phyloP scores from a whole-genome alignment of 768 basidiomycete genomes.

The Xerocomellus chrysenteron region DNA sequence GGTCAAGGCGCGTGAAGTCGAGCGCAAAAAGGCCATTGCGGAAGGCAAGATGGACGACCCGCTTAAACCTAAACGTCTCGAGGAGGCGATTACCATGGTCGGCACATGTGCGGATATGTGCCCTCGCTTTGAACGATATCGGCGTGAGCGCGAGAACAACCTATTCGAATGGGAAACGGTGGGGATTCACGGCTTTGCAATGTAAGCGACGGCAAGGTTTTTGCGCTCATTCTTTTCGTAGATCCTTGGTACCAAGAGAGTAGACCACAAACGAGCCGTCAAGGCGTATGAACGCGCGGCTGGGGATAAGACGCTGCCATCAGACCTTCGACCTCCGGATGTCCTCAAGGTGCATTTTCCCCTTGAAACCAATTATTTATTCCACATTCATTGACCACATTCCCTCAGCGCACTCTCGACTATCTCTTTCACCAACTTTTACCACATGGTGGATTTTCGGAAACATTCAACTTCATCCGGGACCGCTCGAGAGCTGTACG shows the following conservation, averaged over 20 bases:
- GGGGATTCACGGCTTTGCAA: slow-evolving; percentile 26
- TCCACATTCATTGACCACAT: neutral
- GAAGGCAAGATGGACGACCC: slow-evolving; percentile 91
- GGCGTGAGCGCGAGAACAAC: slow-evolving; percentile 86
- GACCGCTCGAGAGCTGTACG: slow-evolving; percentile 89
- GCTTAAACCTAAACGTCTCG: slow-evolving; percentile 69
- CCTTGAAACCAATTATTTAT: neutral
- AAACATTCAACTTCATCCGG: slow-evolving; percentile 80
- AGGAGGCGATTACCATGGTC: slow-evolving; percentile 89
- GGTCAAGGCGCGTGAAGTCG: slow-evolving; percentile 69
- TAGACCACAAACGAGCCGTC: slow-evolving; percentile 85
- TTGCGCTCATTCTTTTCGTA: slow-evolving; percentile 41
- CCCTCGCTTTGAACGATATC: slow-evolving; percentile 88
- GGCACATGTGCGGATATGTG: slow-evolving; percentile 96
- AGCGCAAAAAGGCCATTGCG: slow-evolving; percentile 71
- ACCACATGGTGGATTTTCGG: slow-evolving; percentile 62
- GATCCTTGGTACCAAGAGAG: slow-evolving; percentile 81
- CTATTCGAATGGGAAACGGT: slow-evolving; percentile 86
- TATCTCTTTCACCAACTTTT: slow-evolving; percentile 90
- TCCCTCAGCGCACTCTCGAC: slow-evolving; percentile 74
- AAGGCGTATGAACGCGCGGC: slow-evolving; percentile 95
- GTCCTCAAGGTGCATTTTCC: slow-evolving; percentile 64
- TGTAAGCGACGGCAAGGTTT: slow-evolving; percentile 7
- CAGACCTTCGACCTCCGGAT: slow-evolving; percentile 84
- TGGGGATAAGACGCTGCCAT: slow-evolving; percentile 88